Base-by-base conservation (phyloP, 2,329 filamentous ascomycete species). In the Ceratocystiopsis minuta region DNA sequence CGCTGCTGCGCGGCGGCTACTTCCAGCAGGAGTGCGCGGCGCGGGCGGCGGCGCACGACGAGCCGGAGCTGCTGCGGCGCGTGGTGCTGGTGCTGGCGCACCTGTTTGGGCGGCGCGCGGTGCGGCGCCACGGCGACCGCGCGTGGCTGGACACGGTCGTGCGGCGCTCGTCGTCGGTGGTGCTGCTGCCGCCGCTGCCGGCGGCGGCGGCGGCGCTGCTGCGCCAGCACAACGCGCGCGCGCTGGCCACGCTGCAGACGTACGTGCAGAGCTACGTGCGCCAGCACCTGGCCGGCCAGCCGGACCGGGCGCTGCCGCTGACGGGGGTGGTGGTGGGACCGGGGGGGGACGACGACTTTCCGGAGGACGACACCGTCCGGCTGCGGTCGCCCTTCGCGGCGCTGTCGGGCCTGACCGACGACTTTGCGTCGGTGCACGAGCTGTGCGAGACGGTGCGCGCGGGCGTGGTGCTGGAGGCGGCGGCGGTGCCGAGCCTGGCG, bases 381-480 rank as follows among this genome's bases (percentile, higher is more conserved):
- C 60, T 79, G 5, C 68, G 77, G 5, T 86, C 81, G 0, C 63
- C 75, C 0, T 87, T 87, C 49, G 68, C 76, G 3, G 78, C 78
- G 0, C 68, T 87, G 1, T 86, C 81, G 0, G 80, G 80, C 0
- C 65, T 74, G 37, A 63, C 60, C 1, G 80, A 86, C 51, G 52
- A 67, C 24, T 86, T 84, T 53, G 54, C 59, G 2, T 75, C 67
- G 0, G 73, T 86, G 16, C 63, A 68, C 16, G 79, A 86, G 39
- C 66, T 88, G 1, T 83, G 79, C 54, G 60, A 62, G 10, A 78
- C 71, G 1, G 68, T 72, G 9, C 72, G 82, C 24, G 65, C 65
- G 7, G 80, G 74, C 1, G 72, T 88, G 1, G 86, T 84, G 60
- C 67, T 88, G 0, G 82, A 88, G 51, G 70, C 82, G 51, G 68